Conservation (phyloP, 495 filamentous ascomycete genomes). For the Hypoxylon crocopeplum region DNA sequence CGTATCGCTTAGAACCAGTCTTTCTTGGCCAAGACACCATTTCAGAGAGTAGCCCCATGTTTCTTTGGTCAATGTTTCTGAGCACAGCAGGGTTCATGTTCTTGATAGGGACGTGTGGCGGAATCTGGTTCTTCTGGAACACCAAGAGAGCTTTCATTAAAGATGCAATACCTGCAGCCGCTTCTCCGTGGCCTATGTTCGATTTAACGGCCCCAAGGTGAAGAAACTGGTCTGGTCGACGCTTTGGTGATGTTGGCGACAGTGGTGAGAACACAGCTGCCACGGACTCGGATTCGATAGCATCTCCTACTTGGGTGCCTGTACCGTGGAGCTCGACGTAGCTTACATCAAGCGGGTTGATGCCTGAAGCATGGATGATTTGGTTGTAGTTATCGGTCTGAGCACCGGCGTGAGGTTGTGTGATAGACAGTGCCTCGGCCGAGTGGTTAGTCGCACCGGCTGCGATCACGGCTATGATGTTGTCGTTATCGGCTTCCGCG, state of each 20-base stretch:
- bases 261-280: background rate
- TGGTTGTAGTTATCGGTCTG: slow-evolving; percentile 53
- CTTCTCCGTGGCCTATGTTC: slow-evolving; percentile 60
- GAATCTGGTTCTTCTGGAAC: slow-evolving; percentile 73
- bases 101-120: slow-evolving; percentile 59
- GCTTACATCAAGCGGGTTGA: slow-evolving; percentile 46
- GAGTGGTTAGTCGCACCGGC: slow-evolving; percentile 55
- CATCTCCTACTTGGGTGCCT: slow-evolving; percentile 61
- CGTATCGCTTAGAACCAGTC: background rate
- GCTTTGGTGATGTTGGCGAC: background rate
- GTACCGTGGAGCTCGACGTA: slow-evolving; percentile 56
- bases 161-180: slow-evolving; percentile 51
- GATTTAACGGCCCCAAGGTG: slow-evolving; percentile 57
- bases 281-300: slow-evolving; percentile 57
- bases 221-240: slow-evolving; percentile 57
- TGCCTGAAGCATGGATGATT: slow-evolving; percentile 44
- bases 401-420: slow-evolving; percentile 49
- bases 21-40: background rate
- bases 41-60: background rate
- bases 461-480: slow-evolving; percentile 60
- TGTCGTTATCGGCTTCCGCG: slow-evolving; percentile 50
- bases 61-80: slow-evolving; percentile 53
- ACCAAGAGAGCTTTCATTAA: slow-evolving; percentile 72
- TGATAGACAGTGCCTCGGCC: slow-evolving; percentile 53
- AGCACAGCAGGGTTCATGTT: slow-evolving; percentile 67